phyloP scores from a whole-genome alignment of 176 grass and related monocot genomes.

The Zizania latifolia region DNA sequence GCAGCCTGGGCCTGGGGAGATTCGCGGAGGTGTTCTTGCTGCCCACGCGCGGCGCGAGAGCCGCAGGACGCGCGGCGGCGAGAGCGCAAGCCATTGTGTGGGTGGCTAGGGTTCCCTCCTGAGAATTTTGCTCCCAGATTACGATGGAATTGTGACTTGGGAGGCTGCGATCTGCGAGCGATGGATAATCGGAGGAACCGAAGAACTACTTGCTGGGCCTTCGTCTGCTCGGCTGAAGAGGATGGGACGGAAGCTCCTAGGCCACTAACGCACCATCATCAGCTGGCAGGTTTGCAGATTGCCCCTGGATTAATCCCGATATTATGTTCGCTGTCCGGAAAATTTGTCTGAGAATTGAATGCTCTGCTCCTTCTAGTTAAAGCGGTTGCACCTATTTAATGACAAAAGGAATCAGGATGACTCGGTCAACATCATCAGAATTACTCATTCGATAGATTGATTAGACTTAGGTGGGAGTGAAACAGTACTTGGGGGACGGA shows the following conservation, averaged over 20 bases:
- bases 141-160: neutral
- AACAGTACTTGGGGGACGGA: no score
- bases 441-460: no score
- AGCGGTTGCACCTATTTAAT: no score
- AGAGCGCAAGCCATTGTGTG: slow-evolving; percentile 46
- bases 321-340: neutral
- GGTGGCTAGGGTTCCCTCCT: neutral
- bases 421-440: no score
- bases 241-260: slow-evolving; percentile 24
- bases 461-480: no score
- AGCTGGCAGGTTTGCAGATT: slow-evolving; percentile 27
- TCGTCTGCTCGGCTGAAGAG: slow-evolving; percentile 5
- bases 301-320: neutral
- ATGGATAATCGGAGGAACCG: neutral
- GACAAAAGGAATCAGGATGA: no score
- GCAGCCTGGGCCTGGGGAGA: slow-evolving; percentile 15
- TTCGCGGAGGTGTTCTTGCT: slow-evolving; percentile 5
- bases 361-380: no score
- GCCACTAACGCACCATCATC: slow-evolving; percentile 38
- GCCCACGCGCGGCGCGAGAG: slow-evolving; percentile 18
- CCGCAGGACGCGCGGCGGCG: slow-evolving; percentile 26
- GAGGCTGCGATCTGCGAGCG: no score
- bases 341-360: no score
- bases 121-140: neutral
- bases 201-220: neutral